Percentiles rank a stretch among this genome's conserved stretches.
Conservation (phyloP, 208 protist genomes). For the Endotrypanum monterogeii region DNA sequence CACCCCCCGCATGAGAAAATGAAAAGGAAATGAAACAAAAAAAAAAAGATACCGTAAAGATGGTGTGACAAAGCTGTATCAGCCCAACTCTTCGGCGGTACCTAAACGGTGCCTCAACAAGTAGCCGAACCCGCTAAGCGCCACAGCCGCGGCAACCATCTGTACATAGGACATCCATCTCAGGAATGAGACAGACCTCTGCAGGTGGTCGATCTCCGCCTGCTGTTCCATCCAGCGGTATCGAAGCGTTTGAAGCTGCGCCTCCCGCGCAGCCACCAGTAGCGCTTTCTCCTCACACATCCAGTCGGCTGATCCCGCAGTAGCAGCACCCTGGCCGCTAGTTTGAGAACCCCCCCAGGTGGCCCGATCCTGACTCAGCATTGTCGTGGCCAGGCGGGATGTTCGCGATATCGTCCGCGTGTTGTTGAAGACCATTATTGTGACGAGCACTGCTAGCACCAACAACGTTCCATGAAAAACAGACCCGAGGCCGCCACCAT, state of each 20-base stretch:
- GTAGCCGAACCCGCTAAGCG: conserved; percentile 26
- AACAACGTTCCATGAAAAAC: conserved; percentile 72
- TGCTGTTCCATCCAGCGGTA: conserved; percentile 83
- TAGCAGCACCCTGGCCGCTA: not conserved
- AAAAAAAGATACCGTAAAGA: not conserved
- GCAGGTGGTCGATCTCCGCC: conserved; percentile 43
- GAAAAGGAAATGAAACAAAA: not conserved
- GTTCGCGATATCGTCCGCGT: conserved; percentile 44
- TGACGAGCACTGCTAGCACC: conserved; percentile 58
- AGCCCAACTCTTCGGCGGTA: not conserved
- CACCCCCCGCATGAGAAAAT: not conserved
- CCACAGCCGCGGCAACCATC: conserved; percentile 34
- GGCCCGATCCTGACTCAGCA: conserved; percentile 28
- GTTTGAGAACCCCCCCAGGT: conserved; percentile 5
- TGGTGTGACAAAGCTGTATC: not conserved
- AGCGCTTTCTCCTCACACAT: conserved; percentile 64
- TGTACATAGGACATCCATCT: conserved; percentile 54
- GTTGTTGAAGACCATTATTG: conserved; percentile 54
- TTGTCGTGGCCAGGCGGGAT: conserved; percentile 27
- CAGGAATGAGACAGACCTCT: conserved; percentile 49
- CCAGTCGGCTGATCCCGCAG: conserved; percentile 9
- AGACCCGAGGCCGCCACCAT: conserved; percentile 29
- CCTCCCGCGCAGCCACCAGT: conserved; percentile 61
- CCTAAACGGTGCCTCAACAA: conserved; percentile 13
- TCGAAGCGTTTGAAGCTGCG: conserved; percentile 75